A percentile compares a stretch with the other conserved stretches of the same genome.
Conservation (phyloP, 352 stramenopile genomes). For the Plasmopara viticola region DNA sequence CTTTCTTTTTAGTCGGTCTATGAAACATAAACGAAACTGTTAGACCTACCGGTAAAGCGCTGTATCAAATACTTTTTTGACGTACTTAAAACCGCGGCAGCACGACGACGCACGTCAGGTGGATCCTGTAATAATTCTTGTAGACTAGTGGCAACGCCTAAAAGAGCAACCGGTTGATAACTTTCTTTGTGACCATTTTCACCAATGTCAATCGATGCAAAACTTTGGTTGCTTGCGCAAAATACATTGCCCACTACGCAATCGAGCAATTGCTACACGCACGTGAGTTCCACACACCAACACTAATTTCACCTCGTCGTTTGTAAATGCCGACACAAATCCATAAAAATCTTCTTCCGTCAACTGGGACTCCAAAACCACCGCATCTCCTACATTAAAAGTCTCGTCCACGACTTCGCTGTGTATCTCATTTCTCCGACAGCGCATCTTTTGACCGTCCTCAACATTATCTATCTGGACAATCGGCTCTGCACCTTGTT, state of each 20-base stretch:
- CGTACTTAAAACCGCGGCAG: conserved; percentile 23
- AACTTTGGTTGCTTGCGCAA: conserved; percentile 25
- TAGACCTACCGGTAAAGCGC: background rate
- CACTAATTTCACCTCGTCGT: conserved; percentile 32
- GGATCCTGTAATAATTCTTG: conserved; percentile 23
- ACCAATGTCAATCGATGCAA: background rate
- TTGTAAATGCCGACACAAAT: conserved; percentile 33
- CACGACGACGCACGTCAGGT: conserved; percentile 24
- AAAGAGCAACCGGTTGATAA: background rate
- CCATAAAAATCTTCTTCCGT: conserved; percentile 62
- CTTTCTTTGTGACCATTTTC: conserved; percentile 5
- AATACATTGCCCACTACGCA: conserved; percentile 36
- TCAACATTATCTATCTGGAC: conserved; percentile 8
- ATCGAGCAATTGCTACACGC: conserved; percentile 23
- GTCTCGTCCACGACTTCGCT: conserved; percentile 7
- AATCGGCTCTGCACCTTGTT: conserved; percentile 2
- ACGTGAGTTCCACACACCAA: conserved; percentile 46
- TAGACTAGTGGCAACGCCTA: conserved; percentile 8
- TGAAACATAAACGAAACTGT: conserved; percentile 3
- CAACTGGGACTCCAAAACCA: conserved; percentile 43
- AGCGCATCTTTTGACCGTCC: conserved; percentile 13
- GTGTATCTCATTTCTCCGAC: background rate
- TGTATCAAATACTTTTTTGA: background rate
- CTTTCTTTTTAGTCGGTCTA: conserved; percentile 33
- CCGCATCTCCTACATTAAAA: conserved; percentile 43